Evolutionary conservation across 176 grass and related monocot genomes (phyloP), one percentile per base, ranked within the genome.

Genomic region (Secale cereale): DNA sequence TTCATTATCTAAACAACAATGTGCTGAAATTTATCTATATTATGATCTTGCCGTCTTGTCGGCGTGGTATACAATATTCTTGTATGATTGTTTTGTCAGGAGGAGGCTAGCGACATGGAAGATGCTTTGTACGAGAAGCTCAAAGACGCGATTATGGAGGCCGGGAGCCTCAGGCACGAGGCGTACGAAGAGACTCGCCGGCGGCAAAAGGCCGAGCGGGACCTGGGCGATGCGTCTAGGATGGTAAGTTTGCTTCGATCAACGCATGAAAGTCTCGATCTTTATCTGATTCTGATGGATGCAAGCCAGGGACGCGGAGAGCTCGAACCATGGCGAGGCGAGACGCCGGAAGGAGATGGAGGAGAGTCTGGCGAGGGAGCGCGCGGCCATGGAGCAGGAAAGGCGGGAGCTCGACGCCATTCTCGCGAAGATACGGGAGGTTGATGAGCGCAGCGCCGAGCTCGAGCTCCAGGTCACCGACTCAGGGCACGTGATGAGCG

Each of bases 121-220:
- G 82, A 69, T 22, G 82, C 74, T 23, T 73, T 90, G 9, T 86
- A 75, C 16, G 83, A 91, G 22, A 89, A 83, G 13, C 71, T 95
- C 2, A 92, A 77, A 40, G 80, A 73, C 57, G 88, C 70, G 12
- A 27, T 95, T 75, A 16, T 46, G 69, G 93, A 95, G 60, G 88
- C 83, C 5, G 80, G 90, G 56, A 88, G 75, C 77, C 74, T 92
- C 4, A 91, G 72, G 71, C 72, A 32, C 1, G 93, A 95, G 76
- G 90, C 86, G 10, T 91, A 92, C 16, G 91, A 95, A 64, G 91
- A 90, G 86, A 68, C 81, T 23, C 75, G 88, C 13, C 83, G 86
- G 72, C 93, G 93, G 66, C 93, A 92, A 81, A 92, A 87, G 78
- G 88, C 90, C 16, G 93, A 92, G 65, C 85, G 88, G 23, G 90